A percentile compares a stretch with the other conserved stretches of the same genome.
phyloP scores from a whole-genome alignment of 2,329 filamentous ascomycete species.

The Clonostachys sp. region DNA sequence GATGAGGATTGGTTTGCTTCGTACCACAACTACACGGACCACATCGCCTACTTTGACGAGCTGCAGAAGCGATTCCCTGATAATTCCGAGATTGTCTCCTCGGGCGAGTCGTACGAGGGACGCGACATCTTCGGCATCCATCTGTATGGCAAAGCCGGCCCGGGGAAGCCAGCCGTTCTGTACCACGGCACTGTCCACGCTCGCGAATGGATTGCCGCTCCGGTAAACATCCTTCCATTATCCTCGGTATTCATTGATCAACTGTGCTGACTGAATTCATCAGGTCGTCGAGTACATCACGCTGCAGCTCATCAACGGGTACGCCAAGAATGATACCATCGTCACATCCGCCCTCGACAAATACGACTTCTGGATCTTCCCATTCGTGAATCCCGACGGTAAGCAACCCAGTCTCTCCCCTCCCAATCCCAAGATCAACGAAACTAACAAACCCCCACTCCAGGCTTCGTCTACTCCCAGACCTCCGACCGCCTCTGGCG shows the following conservation, averaged over 20 bases:
- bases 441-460: background rate
- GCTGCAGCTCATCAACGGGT: conserved; percentile 35
- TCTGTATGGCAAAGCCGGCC: conserved; percentile 35
- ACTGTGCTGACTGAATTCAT: conserved; percentile 14
- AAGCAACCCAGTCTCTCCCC: background rate
- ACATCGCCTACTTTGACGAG: conserved; percentile 36
- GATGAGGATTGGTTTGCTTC: conserved; percentile 39
- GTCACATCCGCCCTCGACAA: conserved; percentile 41
- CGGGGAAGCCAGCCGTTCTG: conserved; percentile 42
- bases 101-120: conserved; percentile 38
- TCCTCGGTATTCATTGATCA: background rate
- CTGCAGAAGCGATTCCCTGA: conserved; percentile 32
- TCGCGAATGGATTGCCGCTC: conserved; percentile 48
- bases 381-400: conserved; percentile 43
- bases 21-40: conserved; percentile 46
- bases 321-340: conserved; percentile 23
- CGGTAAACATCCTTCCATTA: conserved; percentile 41
- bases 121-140: conserved; percentile 54
- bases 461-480: conserved; percentile 40
- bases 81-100: conserved; percentile 39
- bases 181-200: conserved; percentile 49
- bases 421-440: background rate
- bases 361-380: conserved; percentile 53
- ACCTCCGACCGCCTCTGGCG: conserved; percentile 43
- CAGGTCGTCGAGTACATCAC: conserved; percentile 41